A percentile compares a stretch with the other conserved stretches of the same genome.
phyloP scores from a whole-genome alignment of 805 yeast species.

The Metschnikowia sp. region DNA sequence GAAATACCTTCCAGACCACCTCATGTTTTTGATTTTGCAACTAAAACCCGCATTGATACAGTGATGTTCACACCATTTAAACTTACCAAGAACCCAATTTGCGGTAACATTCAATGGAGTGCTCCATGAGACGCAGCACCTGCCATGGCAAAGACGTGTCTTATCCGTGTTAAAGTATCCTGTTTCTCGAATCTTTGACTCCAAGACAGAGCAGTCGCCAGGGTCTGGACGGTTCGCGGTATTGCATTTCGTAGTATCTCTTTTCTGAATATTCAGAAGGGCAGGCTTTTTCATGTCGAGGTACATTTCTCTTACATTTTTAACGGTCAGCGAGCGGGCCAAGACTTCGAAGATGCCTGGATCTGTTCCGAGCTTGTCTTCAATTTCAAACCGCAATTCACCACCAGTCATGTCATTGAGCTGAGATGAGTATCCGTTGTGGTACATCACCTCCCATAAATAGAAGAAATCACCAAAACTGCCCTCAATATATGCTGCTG shows the following conservation, averaged over 20 bases:
- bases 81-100: not conserved
- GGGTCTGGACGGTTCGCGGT: not conserved
- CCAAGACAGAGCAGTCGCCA: not conserved
- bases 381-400: not conserved
- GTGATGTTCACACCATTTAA: not conserved
- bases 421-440: conserved; percentile 1
- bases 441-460: conserved; percentile 3
- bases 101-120: not conserved
- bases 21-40: not conserved
- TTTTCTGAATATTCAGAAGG: not conserved
- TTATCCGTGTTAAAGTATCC: not conserved
- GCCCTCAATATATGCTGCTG: not conserved
- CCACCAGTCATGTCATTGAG: not conserved
- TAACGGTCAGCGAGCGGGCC: not conserved
- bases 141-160: not conserved
- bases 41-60: not conserved
- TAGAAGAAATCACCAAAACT: conserved; percentile 4
- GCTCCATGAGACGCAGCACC: not conserved
- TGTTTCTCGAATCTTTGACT: not conserved
- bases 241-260: not conserved
- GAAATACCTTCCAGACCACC: not conserved
- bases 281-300: not conserved
- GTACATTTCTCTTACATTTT: not conserved
- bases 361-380: not conserved
- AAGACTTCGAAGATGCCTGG: not conserved